phyloP scores from a whole-genome alignment of 768 basidiomycete species.

The Lentinus brumalis region DNA sequence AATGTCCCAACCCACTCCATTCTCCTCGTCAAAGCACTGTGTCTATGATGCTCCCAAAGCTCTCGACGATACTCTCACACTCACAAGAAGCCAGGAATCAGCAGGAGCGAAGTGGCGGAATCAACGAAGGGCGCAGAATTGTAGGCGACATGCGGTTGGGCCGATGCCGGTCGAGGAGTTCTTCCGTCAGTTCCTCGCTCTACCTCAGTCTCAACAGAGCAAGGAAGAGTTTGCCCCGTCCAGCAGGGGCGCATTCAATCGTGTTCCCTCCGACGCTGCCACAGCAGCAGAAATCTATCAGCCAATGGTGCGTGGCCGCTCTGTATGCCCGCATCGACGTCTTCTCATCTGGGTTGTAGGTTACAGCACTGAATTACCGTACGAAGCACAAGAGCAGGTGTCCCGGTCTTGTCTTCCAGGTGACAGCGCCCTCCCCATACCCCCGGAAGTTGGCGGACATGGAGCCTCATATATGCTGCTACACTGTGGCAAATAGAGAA shows the following conservation, averaged over 20 bases:
- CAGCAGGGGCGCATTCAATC: neutral
- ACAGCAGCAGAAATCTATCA: neutral
- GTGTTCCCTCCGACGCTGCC: neutral
- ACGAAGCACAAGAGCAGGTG: neutral
- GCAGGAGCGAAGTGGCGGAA: no score
- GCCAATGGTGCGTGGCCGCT: neutral
- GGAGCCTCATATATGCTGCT: constrained; percentile 10
- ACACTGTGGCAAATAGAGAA: neutral
- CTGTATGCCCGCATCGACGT: no score
- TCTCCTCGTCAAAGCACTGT: no score
- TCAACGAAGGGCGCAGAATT: no score
- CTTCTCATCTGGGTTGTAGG: neutral
- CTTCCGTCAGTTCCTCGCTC: no score
- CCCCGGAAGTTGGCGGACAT: neutral
- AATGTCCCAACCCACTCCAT: no score
- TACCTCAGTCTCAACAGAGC: no score
- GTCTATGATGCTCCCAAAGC: no score
- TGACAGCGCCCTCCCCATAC: neutral
- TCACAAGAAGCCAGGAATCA: no score
- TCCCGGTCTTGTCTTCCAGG: constrained; percentile 8
- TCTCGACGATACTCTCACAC: no score
- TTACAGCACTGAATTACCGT: neutral
- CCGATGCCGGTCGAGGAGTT: no score
- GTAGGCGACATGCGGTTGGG: no score
- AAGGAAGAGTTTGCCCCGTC: neutral